Conservation (phyloP, 306 rosid species). For the Casuarina glauca region DNA sequence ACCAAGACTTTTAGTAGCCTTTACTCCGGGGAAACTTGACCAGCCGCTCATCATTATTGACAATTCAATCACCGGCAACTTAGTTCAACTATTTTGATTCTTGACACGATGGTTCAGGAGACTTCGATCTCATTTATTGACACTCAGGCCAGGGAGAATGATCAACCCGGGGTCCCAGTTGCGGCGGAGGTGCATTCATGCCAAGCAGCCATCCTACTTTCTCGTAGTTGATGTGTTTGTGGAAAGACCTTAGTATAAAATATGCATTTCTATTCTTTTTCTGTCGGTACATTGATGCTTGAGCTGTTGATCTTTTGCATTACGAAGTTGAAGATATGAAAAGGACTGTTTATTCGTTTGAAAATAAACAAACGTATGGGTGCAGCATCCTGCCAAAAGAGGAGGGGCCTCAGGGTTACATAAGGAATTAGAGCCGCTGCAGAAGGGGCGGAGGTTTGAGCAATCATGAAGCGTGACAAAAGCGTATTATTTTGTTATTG, state of each 20-base stretch:
- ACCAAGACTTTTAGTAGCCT: too few relatives aligned
- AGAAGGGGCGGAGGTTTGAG: too few relatives aligned
- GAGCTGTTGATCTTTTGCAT: background rate
- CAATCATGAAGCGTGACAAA: too few relatives aligned
- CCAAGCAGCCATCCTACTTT: background rate
- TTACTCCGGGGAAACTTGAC: too few relatives aligned
- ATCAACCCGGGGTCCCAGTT: too few relatives aligned
- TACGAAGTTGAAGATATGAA: background rate
- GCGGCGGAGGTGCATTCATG: background rate
- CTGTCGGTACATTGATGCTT: background rate
- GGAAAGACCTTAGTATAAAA: background rate
- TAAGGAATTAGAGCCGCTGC: background rate
- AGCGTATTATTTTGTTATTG: too few relatives aligned
- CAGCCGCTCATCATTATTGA: background rate
- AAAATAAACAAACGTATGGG: background rate
- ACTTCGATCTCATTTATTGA: background rate
- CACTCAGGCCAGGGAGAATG: too few relatives aligned
- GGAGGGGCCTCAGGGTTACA: background rate
- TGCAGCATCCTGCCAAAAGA: background rate
- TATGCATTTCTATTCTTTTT: background rate
- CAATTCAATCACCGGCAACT: background rate
- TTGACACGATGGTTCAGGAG: background rate
- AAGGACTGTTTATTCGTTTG: background rate
- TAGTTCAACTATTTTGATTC: background rate
- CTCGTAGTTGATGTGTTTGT: background rate